phyloP scores from a whole-genome alignment of 768 basidiomycete species.

The Boletus bicolor region DNA sequence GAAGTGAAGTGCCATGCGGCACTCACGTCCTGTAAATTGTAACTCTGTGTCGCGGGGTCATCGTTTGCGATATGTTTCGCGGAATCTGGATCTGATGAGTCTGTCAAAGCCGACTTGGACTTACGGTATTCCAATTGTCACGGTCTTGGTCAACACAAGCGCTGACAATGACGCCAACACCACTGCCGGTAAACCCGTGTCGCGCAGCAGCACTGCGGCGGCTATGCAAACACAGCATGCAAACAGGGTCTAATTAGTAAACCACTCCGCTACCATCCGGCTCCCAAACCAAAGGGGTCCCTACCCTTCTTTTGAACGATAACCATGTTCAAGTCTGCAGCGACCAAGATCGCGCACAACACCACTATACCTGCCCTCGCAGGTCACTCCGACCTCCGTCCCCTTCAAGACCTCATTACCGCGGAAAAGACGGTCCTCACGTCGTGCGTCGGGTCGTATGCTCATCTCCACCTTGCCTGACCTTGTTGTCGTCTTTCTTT shows the following conservation, averaged over 20 bases:
- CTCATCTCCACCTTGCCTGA: not conserved
- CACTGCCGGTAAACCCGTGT: too few relatives aligned
- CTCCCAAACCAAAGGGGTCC: not conserved
- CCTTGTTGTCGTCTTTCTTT: not conserved
- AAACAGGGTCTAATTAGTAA: not conserved
- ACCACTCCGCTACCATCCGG: slow-evolving; percentile 5
- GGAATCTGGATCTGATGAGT: too few relatives aligned
- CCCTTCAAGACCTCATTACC: slow-evolving; percentile 85
- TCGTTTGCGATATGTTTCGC: too few relatives aligned
- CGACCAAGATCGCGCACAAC: slow-evolving; percentile 86
- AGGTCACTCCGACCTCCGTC: slow-evolving; percentile 73
- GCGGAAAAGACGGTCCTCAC: slow-evolving; percentile 80
- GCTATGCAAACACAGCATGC: not conserved
- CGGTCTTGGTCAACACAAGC: too few relatives aligned
- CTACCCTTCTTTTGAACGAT: slow-evolving; percentile 3
- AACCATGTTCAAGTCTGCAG: slow-evolving; percentile 72
- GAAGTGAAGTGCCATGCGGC: too few relatives aligned
- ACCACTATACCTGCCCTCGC: slow-evolving; percentile 70
- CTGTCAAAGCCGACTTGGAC: too few relatives aligned
- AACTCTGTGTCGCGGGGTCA: too few relatives aligned
- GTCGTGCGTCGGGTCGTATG: slow-evolving; percentile 47
- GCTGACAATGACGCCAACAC: too few relatives aligned
- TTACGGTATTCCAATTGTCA: too few relatives aligned
- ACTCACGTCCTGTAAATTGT: too few relatives aligned
- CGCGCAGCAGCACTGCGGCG: not conserved